phyloP scores from a whole-genome alignment of 371 early-diverging fungal species.

The Dinochytrium kinnereticum region DNA sequence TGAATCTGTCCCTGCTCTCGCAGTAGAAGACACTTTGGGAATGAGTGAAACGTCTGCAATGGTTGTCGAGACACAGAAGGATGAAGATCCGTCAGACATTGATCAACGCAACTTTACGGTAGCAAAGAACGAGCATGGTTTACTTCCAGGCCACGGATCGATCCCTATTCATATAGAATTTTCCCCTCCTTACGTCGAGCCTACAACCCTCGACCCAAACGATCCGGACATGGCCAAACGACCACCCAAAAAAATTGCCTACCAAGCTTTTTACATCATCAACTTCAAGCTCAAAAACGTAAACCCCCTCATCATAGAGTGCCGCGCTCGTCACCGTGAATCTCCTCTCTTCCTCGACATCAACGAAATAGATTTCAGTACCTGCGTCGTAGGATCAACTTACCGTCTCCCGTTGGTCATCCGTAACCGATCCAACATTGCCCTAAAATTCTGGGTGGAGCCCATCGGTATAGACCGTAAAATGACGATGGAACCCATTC shows the following conservation, averaged over 20 bases:
- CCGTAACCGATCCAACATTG: slow-evolving; percentile 32
- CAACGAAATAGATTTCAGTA: slow-evolving; percentile 33
- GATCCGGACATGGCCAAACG: neutral
- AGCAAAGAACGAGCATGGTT: slow-evolving; percentile 1
- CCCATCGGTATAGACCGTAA: slow-evolving; percentile 4
- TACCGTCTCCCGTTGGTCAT: slow-evolving; percentile 32
- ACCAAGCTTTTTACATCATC: slow-evolving; percentile 16
- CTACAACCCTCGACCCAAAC: neutral
- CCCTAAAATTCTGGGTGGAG: slow-evolving; percentile 37
- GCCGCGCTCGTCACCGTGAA: slow-evolving; percentile 18
- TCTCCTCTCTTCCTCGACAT: slow-evolving; percentile 32
- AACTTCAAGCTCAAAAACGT: slow-evolving; percentile 25
- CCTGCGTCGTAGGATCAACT: slow-evolving; percentile 26
- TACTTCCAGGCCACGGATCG: slow-evolving; percentile 27
- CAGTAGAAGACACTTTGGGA: neutral
- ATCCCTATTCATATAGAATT: slow-evolving; percentile 21
- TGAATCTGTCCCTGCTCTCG: neutral
- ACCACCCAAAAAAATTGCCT: slow-evolving; percentile 1
- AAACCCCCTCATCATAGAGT: slow-evolving; percentile 30
- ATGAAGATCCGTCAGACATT: neutral
- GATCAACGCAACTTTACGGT: neutral
- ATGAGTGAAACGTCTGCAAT: neutral
- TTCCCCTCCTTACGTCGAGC: slow-evolving; percentile 26
- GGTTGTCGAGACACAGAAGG: neutral
- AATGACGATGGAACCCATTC: neutral